Evolutionary conservation across 371 early-diverging fungal genomes (phyloP).

Genomic region (Apophysomyces sp.): DNA sequence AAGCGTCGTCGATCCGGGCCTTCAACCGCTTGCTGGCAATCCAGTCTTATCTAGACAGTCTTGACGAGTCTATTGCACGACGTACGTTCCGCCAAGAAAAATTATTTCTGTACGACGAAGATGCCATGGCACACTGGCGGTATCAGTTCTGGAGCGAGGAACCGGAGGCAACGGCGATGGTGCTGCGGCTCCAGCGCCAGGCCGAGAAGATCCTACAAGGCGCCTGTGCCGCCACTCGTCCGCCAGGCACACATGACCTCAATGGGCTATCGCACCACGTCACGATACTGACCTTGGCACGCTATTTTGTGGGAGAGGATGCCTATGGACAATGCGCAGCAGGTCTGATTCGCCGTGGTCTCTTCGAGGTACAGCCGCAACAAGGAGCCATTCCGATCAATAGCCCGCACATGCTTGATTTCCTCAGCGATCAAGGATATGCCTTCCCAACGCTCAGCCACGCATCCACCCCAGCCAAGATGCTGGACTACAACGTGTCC

Average conservation of each 20-base stretch:
- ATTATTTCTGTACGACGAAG: conserved; percentile 53
- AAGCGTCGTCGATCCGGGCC: conserved; percentile 55
- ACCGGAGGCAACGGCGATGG: conserved; percentile 21
- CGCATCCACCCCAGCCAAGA: conserved; percentile 29
- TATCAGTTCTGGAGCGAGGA: conserved; percentile 59
- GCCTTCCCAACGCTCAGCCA: conserved; percentile 64
- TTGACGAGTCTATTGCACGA: conserved; percentile 59
- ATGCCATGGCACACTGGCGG: conserved; percentile 40
- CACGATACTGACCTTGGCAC: conserved; percentile 58
- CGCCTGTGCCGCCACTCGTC: conserved; percentile 24
- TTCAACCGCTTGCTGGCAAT: conserved; percentile 61
- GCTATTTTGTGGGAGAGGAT: conserved; percentile 58
- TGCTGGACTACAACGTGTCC: conserved; percentile 35
- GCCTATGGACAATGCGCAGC: conserved; percentile 64
- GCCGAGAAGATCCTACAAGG: conserved; percentile 8
- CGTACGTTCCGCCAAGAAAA: conserved; percentile 47
- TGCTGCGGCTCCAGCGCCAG: conserved; percentile 13
- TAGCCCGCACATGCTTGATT: conserved; percentile 48
- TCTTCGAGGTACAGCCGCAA: conserved; percentile 23
- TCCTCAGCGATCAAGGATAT: conserved; percentile 62
- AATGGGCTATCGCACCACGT: conserved; percentile 55
- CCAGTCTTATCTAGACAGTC: conserved; percentile 55
- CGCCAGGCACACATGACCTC: conserved; percentile 21
- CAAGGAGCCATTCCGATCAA: conserved; percentile 41
- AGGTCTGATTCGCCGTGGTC: conserved; percentile 53